Conservation (phyloP, 1,284 basidiomycete species). For the Golubevia sp. region DNA sequence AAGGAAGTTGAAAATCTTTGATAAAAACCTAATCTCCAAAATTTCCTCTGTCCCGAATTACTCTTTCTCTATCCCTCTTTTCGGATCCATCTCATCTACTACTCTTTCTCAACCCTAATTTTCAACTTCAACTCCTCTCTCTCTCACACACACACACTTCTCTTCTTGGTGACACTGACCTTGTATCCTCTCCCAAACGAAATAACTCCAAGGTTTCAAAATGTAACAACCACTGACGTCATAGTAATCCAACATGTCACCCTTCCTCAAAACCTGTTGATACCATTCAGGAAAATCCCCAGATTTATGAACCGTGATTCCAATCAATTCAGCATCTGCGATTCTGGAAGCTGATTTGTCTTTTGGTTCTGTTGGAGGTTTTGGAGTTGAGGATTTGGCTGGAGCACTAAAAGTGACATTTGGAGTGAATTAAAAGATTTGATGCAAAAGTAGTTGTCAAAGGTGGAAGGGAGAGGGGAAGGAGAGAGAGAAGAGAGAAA, state of each 20-base stretch:
- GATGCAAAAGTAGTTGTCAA: no score
- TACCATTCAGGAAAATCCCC: conserved; percentile 61
- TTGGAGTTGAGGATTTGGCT: conserved; percentile 25
- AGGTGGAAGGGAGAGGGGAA: conserved; percentile 1
- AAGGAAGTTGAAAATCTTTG: neutral
- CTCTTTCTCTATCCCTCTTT: no score
- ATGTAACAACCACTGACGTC: conserved; percentile 98
- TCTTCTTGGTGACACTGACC: conserved; percentile 63
- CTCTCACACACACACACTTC: conserved; percentile 1
- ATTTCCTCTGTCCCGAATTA: no score
- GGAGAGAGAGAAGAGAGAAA: neutral
- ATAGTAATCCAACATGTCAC: conserved; percentile 99
- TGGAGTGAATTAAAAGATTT: no score
- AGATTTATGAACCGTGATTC: conserved; percentile 58
- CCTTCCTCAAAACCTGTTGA: conserved; percentile 87
- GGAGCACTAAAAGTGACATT: neutral
- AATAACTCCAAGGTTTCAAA: conserved; percentile 94
- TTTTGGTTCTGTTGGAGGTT: conserved; percentile 6
- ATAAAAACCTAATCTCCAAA: no score
- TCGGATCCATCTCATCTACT: no score
- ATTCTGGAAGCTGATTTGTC: conserved; percentile 41
- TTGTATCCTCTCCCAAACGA: conserved; percentile 95
- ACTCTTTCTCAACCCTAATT: no score
- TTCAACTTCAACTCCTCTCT: no score
- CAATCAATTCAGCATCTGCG: conserved; percentile 55